These are phyloP conservation scores for Blastobotrys ciferrii DNA, from an alignment of 1,139 yeast genomes.

Conservation along the genomic window DNA sequence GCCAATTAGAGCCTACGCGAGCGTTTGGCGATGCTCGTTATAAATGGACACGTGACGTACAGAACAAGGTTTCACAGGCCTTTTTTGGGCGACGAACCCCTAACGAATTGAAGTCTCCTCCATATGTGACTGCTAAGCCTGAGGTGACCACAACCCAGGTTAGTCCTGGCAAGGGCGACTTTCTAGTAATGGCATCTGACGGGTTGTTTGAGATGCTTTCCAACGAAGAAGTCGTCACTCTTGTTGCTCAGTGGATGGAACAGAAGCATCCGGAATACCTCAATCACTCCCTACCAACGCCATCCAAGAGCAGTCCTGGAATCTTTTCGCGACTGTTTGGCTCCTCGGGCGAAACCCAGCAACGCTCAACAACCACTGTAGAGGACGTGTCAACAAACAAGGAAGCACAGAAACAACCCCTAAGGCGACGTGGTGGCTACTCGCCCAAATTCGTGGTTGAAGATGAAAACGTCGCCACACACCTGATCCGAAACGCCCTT, in stretches of 20 bases:
- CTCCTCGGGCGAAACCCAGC: conserved; percentile 21
- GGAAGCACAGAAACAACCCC: conserved; percentile 55
- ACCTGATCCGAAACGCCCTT: conserved; percentile 86
- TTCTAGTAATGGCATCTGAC: conserved; percentile 90
- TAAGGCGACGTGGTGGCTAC: conserved; percentile 44
- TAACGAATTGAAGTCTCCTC: conserved; percentile 78
- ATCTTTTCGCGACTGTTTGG: conserved; percentile 21
- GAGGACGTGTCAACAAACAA: conserved; percentile 44
- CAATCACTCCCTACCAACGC: conserved; percentile 6
- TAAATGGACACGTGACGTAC: conserved; percentile 75
- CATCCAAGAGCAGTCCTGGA: conserved; percentile 11
- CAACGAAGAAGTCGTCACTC: conserved; percentile 87
- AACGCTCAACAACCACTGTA: conserved; percentile 24
- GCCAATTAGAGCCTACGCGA: conserved; percentile 92
- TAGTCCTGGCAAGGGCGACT: conserved; percentile 69
- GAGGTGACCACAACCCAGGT: conserved; percentile 82
- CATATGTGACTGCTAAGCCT: conserved; percentile 96
- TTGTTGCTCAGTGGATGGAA: conserved; percentile 94
- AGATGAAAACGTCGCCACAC: conserved; percentile 89
- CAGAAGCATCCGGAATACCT: conserved; percentile 58
- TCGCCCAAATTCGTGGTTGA: conserved; percentile 51
- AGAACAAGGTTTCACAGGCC: conserved; percentile 67
- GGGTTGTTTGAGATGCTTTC: conserved; percentile 90
- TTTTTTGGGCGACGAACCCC: conserved; percentile 87
- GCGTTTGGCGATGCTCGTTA: conserved; percentile 98